Percentiles rank a stretch among this genome's conserved stretches.
phyloP scores from a whole-genome alignment of 371 early-diverging fungal species.

The Syncephalis plumigaleata region DNA sequence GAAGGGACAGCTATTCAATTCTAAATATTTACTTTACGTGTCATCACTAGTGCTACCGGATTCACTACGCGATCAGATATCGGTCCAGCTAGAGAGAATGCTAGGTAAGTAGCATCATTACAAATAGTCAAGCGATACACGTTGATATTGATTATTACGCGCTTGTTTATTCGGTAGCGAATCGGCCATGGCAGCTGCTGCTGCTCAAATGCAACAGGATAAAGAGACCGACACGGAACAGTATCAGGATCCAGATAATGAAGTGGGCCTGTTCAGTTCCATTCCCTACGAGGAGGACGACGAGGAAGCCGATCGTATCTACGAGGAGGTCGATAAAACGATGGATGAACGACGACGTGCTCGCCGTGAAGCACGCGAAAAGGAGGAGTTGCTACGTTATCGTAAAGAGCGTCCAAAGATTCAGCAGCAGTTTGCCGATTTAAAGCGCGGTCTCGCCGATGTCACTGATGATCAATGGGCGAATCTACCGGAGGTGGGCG shows the following conservation, averaged over 20 bases:
- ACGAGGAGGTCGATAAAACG: constrained; percentile 71
- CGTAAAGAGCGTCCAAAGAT: constrained; percentile 46
- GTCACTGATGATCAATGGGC: constrained; percentile 83
- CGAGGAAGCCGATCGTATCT: constrained; percentile 91
- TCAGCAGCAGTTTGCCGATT: constrained; percentile 79
- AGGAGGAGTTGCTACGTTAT: constrained; percentile 29
- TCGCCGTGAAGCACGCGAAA: constrained; percentile 45
- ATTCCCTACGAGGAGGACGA: constrained; percentile 90
- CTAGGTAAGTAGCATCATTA: no score
- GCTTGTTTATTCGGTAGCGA: no score
- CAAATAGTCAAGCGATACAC: no score
- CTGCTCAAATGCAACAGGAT: constrained; percentile 18
- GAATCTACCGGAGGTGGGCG: constrained; percentile 80
- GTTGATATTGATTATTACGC: no score
- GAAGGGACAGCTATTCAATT: not conserved
- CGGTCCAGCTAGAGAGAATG: constrained; percentile 78
- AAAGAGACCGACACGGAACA: constrained; percentile 54
- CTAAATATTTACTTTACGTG: not conserved
- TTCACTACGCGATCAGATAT: constrained; percentile 97
- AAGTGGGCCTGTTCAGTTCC: constrained; percentile 73
- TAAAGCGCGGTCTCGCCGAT: constrained; percentile 61
- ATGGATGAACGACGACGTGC: constrained; percentile 79
- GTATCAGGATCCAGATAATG: constrained; percentile 88
- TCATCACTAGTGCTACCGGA: constrained; percentile 56
- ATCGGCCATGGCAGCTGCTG: not conserved